Conservation (phyloP, 139 green algal species). For the Choricystis sp. region DNA sequence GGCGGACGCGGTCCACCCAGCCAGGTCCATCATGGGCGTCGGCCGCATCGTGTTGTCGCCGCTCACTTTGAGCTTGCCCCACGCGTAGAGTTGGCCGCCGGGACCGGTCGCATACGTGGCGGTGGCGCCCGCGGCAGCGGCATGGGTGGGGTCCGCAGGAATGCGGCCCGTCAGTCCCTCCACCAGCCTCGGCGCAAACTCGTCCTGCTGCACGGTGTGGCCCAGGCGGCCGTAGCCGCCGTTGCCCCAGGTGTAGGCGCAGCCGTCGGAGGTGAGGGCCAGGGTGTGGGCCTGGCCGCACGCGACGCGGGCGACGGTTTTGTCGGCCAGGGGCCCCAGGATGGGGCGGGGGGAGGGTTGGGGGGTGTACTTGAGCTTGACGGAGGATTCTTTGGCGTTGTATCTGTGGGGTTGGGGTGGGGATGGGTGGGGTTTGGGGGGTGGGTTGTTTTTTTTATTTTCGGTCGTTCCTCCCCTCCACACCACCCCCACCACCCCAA, state of each 20-base stretch:
- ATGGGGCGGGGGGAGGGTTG: constrained; percentile 52
- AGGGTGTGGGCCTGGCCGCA: constrained; percentile 74
- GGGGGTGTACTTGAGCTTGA: constrained; percentile 79
- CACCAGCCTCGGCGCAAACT: constrained; percentile 50
- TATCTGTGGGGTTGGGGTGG: too few species aligned
- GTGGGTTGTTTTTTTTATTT: too few species aligned
- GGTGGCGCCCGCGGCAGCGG: constrained; percentile 29
- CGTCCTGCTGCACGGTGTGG: constrained; percentile 73
- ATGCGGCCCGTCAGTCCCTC: constrained; percentile 49
- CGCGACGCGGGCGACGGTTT: constrained; percentile 43
- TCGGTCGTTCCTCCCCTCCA: too few species aligned
- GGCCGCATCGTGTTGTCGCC: constrained; percentile 84
- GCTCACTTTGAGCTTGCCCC: constrained; percentile 77
- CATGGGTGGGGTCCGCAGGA: constrained; percentile 7
- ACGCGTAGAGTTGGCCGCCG: constrained; percentile 70
- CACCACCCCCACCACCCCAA: too few species aligned
- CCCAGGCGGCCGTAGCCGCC: constrained; percentile 76
- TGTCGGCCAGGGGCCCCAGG: constrained; percentile 36
- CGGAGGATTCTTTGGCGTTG: too few species aligned
- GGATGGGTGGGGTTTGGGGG: too few species aligned
- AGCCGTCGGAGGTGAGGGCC: constrained; percentile 20
- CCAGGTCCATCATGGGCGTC: constrained; percentile 49
- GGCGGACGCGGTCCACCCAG: constrained; percentile 66
- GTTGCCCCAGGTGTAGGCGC: constrained; percentile 30
- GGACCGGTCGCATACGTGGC: constrained; percentile 50